These are phyloP conservation scores for Coemansia sp. DNA, from an alignment of 192 early-diverging fungal species.

Conservation along the genomic window DNA sequence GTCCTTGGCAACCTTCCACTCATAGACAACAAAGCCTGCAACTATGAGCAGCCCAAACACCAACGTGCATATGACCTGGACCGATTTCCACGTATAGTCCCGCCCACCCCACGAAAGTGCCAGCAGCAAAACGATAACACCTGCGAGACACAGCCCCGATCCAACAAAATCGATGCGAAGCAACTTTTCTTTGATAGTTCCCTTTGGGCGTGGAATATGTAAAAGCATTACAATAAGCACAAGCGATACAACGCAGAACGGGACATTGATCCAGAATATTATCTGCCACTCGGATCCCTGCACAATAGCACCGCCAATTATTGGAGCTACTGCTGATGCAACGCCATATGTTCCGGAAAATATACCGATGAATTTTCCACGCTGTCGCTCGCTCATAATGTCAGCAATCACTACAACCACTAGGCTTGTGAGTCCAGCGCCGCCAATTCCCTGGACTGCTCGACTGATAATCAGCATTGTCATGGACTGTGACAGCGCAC, in stretches of 20 bases:
- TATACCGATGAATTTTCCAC: conserved; percentile 69
- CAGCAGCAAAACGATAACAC: conserved; percentile 52
- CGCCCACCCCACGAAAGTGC: conserved; percentile 61
- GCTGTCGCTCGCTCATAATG: conserved; percentile 67
- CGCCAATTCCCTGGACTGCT: conserved; percentile 71
- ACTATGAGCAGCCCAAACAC: conserved; percentile 31
- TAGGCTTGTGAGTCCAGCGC: conserved; percentile 62
- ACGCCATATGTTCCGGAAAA: conserved; percentile 59
- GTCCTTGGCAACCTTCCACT: conserved; percentile 61
- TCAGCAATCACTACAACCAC: conserved; percentile 75
- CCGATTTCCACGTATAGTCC: conserved; percentile 53
- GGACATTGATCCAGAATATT: conserved; percentile 82
- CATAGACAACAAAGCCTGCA: conserved; percentile 50
- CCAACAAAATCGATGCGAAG: conserved; percentile 58
- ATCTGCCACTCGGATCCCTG: conserved; percentile 64
- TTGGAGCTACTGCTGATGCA: conserved; percentile 65
- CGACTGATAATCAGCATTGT: conserved; percentile 65
- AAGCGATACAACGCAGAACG: conserved; percentile 58
- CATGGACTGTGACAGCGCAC: conserved; percentile 41
- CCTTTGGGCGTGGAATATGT: conserved; percentile 56
- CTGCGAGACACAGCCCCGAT: conserved; percentile 36
- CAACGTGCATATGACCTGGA: conserved; percentile 50
- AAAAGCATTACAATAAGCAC: conserved; percentile 63
- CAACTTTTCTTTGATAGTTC: conserved; percentile 40
- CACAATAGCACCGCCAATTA: conserved; percentile 70